Base-by-base conservation (phyloP, 1,139 yeast genomes). In the Geotrichum phurueaensis region DNA sequence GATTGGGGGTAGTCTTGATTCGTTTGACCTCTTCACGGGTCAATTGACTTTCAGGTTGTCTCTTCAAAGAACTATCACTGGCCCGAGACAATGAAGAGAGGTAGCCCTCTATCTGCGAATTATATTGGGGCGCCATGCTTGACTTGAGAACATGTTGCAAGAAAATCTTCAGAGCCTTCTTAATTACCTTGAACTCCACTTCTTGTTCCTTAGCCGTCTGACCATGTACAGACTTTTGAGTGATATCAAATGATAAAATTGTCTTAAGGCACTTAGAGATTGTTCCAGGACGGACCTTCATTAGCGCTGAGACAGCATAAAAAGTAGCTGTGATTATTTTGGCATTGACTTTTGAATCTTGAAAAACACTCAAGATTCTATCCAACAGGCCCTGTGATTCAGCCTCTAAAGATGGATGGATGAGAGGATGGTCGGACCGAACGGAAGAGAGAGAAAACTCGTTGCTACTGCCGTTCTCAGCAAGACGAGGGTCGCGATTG, bases 311-410 rank as follows among this genome's bases (percentile, higher is more conserved):
- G 7, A 72, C 63, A 2, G 78, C 74, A 62, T 76, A 75, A 25
- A 78, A 60, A 2, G 78, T 72, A 15, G 78, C 77, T 2, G 71
- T 67, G 18, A 75, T 59, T 6, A 64, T 57, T 33, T 69, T 63
- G 13, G 73, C 68, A 20, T 61, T 61, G 18, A 66, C 61, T 4
- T 57, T 56, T 3, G 59, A 87, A 39, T 79, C 83, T 48, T 78
- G 76, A 60, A 91, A 77, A 25, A 81, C 77, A 56, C 78, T 76
- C 56, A 90, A 75, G 49, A 92, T 72, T 56, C 84, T 73, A 65
- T 90, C 96, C 56, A 94, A 76, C 57, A 88, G 76, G 1, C 82
- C 85, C 60, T 80, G 81, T 0, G 94, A 87, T 71, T 92, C 96
- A 9, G 87, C 83, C 67, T 87, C 91, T 66, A 90, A 75, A 13